phyloP scores from a whole-genome alignment of 2,329 filamentous ascomycete species.

The Helminthosporium solani region DNA sequence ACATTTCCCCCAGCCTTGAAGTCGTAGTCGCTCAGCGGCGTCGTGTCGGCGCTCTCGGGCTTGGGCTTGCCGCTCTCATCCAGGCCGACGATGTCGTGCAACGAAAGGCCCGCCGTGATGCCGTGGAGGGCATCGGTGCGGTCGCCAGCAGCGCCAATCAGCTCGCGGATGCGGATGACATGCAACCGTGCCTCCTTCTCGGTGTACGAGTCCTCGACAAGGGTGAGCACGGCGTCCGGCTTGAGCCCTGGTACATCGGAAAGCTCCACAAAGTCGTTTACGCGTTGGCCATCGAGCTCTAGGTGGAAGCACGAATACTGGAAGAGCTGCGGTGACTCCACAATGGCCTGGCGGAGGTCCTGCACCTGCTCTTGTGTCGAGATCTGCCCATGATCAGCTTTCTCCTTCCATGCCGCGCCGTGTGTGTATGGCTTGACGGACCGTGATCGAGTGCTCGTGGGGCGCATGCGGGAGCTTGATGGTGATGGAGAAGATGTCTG shows the following conservation, averaged over 20 bases:
- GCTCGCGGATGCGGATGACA: constrained; percentile 82
- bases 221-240: constrained; percentile 71
- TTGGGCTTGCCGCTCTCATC: constrained; percentile 32
- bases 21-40: constrained; percentile 67
- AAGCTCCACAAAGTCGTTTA: constrained; percentile 94
- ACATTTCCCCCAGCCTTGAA: constrained; percentile 69
- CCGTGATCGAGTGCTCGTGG: constrained; percentile 80
- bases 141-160: constrained; percentile 89
- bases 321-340: constrained; percentile 88
- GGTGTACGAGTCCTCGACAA: constrained; percentile 94
- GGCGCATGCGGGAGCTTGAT: constrained; percentile 80
- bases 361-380: constrained; percentile 94
- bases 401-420: not conserved
- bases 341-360: constrained; percentile 93
- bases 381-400: constrained; percentile 57
- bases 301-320: constrained; percentile 99
- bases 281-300: constrained; percentile 80
- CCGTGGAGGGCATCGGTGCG: constrained; percentile 85
- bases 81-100: constrained; percentile 75
- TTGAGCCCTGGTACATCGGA: constrained; percentile 82
- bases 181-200: constrained; percentile 98
- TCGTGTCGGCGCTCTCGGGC: constrained; percentile 35
- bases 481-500: constrained; percentile 67
- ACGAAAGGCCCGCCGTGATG: constrained; percentile 77
- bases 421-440: constrained; percentile 42